These are phyloP conservation scores for Claviceps digitariae DNA, from an alignment of 2,329 filamentous ascomycete species.

Conservation along the genomic window DNA sequence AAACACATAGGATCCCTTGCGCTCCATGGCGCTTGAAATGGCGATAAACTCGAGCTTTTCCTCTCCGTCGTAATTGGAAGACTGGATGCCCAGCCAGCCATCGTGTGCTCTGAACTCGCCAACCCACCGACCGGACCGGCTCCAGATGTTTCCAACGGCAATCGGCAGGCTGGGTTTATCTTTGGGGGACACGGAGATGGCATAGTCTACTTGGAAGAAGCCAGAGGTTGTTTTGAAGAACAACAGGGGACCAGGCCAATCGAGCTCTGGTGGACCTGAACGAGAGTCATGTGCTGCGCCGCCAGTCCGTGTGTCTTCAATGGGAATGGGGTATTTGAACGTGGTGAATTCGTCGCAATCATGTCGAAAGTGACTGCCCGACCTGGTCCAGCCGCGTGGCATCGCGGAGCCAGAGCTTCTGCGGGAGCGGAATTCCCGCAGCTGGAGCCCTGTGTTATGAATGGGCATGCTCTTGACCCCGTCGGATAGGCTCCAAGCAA, in stretches of 20 bases:
- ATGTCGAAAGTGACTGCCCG: slow-evolving; percentile 24
- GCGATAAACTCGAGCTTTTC: slow-evolving; percentile 31
- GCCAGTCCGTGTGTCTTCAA: slow-evolving; percentile 19
- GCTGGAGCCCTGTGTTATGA: slow-evolving; percentile 24
- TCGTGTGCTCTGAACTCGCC: slow-evolving; percentile 31
- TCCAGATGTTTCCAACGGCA: slow-evolving; percentile 29
- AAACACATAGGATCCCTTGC: slow-evolving; percentile 27
- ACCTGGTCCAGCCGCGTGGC: slow-evolving; percentile 27
- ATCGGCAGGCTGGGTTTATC: slow-evolving; percentile 24
- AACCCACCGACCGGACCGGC: slow-evolving; percentile 23
- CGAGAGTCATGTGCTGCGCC: slow-evolving; percentile 17
- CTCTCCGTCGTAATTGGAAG: slow-evolving; percentile 31
- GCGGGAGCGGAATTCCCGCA: slow-evolving; percentile 24
- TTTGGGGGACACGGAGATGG: slow-evolving; percentile 21
- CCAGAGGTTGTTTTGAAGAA: slow-evolving; percentile 26
- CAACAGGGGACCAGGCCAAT: slow-evolving; percentile 25
- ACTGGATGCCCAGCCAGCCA: slow-evolving; percentile 30
- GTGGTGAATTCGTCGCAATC: slow-evolving; percentile 24
- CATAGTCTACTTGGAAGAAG: slow-evolving; percentile 28
- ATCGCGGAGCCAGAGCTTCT: slow-evolving; percentile 17
- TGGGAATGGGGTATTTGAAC: slow-evolving; percentile 29
- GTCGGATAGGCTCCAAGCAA: slow-evolving; percentile 28
- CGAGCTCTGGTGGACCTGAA: slow-evolving; percentile 15
- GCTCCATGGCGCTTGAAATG: slow-evolving; percentile 26
- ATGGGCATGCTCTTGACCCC: slow-evolving; percentile 21